These are phyloP conservation scores for Rhodotorula babjevae DNA, from an alignment of 768 basidiomycete genomes.

Conservation along the genomic window DNA sequence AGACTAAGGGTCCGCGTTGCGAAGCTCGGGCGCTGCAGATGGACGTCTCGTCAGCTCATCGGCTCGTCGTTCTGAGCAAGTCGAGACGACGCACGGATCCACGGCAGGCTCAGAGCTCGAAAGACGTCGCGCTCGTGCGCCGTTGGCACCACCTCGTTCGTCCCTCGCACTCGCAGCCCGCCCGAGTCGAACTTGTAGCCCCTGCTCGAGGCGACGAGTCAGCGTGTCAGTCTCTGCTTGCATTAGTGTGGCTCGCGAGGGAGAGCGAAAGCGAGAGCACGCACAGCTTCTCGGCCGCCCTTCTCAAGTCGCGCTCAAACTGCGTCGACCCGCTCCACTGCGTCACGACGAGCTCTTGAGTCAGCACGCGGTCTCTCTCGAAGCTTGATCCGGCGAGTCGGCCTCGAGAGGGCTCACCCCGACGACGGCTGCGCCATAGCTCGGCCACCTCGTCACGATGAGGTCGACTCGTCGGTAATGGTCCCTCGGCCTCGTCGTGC, in stretches of 20 bases:
- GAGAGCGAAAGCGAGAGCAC: neutral
- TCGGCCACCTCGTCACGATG: slow-evolving; percentile 23
- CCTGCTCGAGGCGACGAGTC: neutral
- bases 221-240: no score
- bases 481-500: slow-evolving; percentile 8
- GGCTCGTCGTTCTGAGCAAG: neutral
- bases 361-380: no score
- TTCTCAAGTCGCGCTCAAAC: slow-evolving; percentile 30
- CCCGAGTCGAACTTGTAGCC: slow-evolving; percentile 13
- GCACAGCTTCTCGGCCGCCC: slow-evolving; percentile 24
- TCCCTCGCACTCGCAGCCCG: neutral
- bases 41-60: neutral
- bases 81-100: neutral
- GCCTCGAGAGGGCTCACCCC: neutral
- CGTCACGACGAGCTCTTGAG: neutral
- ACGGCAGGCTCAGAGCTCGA: neutral
- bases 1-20: slow-evolving; percentile 23
- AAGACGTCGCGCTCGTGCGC: slow-evolving; percentile 24
- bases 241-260: no score
- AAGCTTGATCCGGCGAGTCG: no score
- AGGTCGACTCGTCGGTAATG: slow-evolving; percentile 31
- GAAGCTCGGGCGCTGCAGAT: slow-evolving; percentile 8
- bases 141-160: slow-evolving; percentile 3
- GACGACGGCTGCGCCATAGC: slow-evolving; percentile 16
- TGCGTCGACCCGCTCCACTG: slow-evolving; percentile 22